phyloP scores from a whole-genome alignment of 2,329 filamentous ascomycete species.

The Neopestalotiopsis rosae region DNA sequence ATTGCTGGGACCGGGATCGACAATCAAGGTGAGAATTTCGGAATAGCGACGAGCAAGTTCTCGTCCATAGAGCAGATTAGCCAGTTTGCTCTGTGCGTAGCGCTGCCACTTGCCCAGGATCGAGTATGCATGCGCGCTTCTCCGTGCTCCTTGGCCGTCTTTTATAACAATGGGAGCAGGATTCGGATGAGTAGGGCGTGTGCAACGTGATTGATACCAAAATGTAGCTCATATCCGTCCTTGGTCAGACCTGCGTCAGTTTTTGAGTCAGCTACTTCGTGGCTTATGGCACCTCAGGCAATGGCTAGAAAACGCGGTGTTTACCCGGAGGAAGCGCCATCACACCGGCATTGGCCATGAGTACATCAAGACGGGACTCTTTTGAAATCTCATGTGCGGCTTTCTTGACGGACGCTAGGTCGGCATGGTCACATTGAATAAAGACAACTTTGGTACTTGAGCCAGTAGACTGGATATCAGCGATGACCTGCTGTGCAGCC shows the following conservation, averaged over 20 bases:
- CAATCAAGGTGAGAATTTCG: slow-evolving; percentile 37
- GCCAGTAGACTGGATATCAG: background rate
- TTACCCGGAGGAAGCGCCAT: slow-evolving; percentile 3
- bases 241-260: background rate
- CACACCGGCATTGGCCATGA: slow-evolving; percentile 7
- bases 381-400: background rate
- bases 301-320: background rate
- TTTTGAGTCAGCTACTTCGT: background rate
- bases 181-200: slow-evolving; percentile 1
- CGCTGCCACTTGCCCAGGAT: slow-evolving; percentile 1
- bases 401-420: slow-evolving; percentile 17
- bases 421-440: background rate
- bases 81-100: slow-evolving; percentile 46
- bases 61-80: slow-evolving; percentile 48
- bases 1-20: slow-evolving; percentile 47
- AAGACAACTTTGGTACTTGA: background rate
- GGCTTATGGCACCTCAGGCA: background rate
- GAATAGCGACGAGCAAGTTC: slow-evolving; percentile 45
- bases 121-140: slow-evolving; percentile 27
- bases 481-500: slow-evolving; percentile 25
- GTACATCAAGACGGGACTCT: slow-evolving; percentile 2
- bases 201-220: slow-evolving; percentile 8
- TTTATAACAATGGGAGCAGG: slow-evolving; percentile 6
- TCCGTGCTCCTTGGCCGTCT: slow-evolving; percentile 26
- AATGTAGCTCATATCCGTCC: slow-evolving; percentile 14